Evolutionary conservation across 352 stramenopile genomes (phyloP).

Genomic region (Phytophthora multivora): DNA sequence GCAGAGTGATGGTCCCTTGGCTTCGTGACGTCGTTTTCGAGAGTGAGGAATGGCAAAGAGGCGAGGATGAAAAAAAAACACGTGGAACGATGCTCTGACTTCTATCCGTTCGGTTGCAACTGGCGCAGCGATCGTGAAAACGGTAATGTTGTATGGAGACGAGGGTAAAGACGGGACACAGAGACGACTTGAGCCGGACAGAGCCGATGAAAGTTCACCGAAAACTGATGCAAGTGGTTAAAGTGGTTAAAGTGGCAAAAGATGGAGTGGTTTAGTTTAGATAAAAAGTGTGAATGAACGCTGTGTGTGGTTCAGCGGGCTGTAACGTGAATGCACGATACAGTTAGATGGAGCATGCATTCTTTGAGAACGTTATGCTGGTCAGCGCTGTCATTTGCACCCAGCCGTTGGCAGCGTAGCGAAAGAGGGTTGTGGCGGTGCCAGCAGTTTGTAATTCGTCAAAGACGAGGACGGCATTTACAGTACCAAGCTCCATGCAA

Average conservation of each 20-base stretch:
- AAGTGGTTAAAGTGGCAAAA: too few species aligned
- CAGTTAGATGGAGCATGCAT: too few species aligned
- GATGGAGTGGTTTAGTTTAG: too few species aligned
- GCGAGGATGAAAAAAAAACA: background rate
- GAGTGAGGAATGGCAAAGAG: constrained; percentile 19
- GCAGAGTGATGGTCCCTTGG: constrained; percentile 15
- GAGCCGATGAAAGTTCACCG: background rate
- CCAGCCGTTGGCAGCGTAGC: constrained; percentile 8
- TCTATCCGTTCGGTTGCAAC: constrained; percentile 10
- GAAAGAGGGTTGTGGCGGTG: constrained; percentile 19
- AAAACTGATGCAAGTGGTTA: too few species aligned
- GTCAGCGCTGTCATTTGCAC: constrained; percentile 2
- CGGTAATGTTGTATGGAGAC: background rate
- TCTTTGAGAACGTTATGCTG: constrained; percentile 6
- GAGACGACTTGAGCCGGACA: constrained; percentile 11
- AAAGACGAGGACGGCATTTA: constrained; percentile 5
- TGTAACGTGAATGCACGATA: too few species aligned
- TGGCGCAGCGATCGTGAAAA: constrained; percentile 2
- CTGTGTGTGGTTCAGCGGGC: too few species aligned
- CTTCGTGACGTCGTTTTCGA: constrained; percentile 28
- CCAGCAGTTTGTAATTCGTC: constrained; percentile 12
- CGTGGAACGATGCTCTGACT: constrained; percentile 19
- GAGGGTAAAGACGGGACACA: background rate
- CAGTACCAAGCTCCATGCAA: constrained; percentile 5
- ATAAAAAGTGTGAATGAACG: too few species aligned